Evolutionary conservation across 2,329 filamentous ascomycete species (phyloP), one percentile per base, ranked within the genome.

Genomic region (Clarireedia hainanense): DNA sequence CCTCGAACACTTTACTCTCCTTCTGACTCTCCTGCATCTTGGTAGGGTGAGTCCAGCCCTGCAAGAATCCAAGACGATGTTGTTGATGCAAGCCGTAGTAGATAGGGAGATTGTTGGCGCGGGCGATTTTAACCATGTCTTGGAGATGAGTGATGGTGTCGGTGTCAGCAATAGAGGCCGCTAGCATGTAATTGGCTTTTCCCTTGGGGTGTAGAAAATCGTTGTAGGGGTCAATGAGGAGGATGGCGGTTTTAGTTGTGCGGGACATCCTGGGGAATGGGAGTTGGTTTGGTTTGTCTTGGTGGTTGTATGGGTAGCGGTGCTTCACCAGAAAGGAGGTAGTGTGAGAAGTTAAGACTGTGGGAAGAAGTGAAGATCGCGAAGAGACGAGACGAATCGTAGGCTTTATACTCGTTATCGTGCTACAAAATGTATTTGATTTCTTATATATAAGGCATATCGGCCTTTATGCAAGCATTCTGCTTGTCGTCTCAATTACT

Each of bases 51-150:
- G 61, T 60, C 69, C 69, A 71, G 1, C 67, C 68, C 1, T 55
- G 43, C 36, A 66, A 61, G 27, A 62, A 64, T 12, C 62, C 62
- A 1, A 58, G 51, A 20, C 61, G 58, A 15, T 47, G 60, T 43
- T 63, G 64, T 56, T 71, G 68, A 48, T 72, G 70, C 12, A 72
- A 59, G n/a, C 65, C 65, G 39, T 72, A 71, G 57, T 64, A 72
- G 55, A 71, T 65, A 0, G 69, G 67, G 15, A 72, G 68, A 6
- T 61, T 61, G 17, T 57, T 52, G 1, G 50, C 50, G 24, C 64
- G 60, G 2, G 67, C 68, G 2, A 58, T 60, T 5, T 49, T 37
- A 12, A 69, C 60, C 4, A 70, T 53, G 6, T 62, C 56, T 24
- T 63, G 58, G 1, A 70, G 58, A 51, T 70, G 64, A 1, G 52